Evolutionary conservation across 805 yeast species (phyloP).

Genomic region (Metschnikowia lunata): DNA sequence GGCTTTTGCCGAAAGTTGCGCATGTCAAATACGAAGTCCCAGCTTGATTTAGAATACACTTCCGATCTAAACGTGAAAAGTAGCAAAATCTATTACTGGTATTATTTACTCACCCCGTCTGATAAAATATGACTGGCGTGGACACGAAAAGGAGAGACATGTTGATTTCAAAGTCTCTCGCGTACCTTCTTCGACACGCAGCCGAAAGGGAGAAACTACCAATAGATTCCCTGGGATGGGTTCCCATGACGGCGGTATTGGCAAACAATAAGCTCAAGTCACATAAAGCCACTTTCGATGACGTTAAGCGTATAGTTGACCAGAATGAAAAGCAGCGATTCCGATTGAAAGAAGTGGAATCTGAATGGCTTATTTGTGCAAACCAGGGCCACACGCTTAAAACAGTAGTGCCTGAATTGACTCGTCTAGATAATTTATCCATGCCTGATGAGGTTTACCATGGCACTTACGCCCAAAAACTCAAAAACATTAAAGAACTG

Average conservation of each 20-base stretch:
- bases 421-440: conserved; percentile 33
- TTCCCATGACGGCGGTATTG: conserved; percentile 50
- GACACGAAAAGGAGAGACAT: conserved; percentile 35
- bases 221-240: conserved; percentile 67
- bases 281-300: conserved; percentile 50
- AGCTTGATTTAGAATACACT: no score
- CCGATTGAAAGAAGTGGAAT: conserved; percentile 36
- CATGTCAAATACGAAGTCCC: no score
- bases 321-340: conserved; percentile 71
- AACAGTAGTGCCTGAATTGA: conserved; percentile 40
- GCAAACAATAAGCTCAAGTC: conserved; percentile 55
- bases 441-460: conserved; percentile 63
- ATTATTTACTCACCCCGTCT: no score
- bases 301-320: conserved; percentile 56
- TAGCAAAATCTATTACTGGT: no score
- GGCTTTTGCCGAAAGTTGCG: no score
- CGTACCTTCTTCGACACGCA: conserved; percentile 81
- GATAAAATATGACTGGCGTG: conserved; percentile 10
- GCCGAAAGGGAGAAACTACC: conserved; percentile 63
- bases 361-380: conserved; percentile 57
- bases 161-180: conserved; percentile 65
- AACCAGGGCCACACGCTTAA: conserved; percentile 85
- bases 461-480: conserved; percentile 61
- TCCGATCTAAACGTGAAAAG: no score
- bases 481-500: conserved; percentile 46